phyloP scores from a whole-genome alignment of 2,329 filamentous ascomycete species.

The Amauroascus verrucosus region DNA sequence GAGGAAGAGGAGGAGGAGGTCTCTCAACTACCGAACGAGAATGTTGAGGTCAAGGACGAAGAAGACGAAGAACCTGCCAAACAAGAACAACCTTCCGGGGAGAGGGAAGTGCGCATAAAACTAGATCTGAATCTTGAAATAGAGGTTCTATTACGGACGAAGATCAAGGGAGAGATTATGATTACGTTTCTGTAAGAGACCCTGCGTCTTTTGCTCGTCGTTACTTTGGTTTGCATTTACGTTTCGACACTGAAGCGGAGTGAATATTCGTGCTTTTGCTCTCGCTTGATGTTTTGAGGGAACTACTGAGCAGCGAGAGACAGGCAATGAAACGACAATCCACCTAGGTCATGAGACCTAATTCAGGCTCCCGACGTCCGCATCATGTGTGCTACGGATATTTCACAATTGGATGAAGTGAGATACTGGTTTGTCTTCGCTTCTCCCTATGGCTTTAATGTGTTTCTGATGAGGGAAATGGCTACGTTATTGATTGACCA shows the following conservation, averaged over 20 bases:
- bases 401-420: too few relatives aligned
- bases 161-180: conserved; percentile 17
- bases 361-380: too few relatives aligned
- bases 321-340: not conserved
- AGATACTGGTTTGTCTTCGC: too few relatives aligned
- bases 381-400: too few relatives aligned
- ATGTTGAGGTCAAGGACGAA: conserved; percentile 3
- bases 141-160: conserved; percentile 10
- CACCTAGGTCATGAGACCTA: not conserved
- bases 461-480: too few relatives aligned
- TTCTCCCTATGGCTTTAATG: too few relatives aligned
- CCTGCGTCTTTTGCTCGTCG: not conserved
- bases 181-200: conserved; percentile 15
- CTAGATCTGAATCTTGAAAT: conserved; percentile 15
- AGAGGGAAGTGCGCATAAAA: conserved; percentile 13
- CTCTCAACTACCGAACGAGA: not conserved
- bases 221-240: not conserved
- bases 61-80: not conserved
- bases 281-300: not conserved
- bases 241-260: not conserved
- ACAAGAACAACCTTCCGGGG: conserved; percentile 4
- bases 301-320: not conserved
- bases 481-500: too few relatives aligned
- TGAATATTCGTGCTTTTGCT: not conserved
- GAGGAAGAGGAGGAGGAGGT: not conserved